Conservation (phyloP, 2,329 filamentous ascomycete species). For the Fusarium globosum region DNA sequence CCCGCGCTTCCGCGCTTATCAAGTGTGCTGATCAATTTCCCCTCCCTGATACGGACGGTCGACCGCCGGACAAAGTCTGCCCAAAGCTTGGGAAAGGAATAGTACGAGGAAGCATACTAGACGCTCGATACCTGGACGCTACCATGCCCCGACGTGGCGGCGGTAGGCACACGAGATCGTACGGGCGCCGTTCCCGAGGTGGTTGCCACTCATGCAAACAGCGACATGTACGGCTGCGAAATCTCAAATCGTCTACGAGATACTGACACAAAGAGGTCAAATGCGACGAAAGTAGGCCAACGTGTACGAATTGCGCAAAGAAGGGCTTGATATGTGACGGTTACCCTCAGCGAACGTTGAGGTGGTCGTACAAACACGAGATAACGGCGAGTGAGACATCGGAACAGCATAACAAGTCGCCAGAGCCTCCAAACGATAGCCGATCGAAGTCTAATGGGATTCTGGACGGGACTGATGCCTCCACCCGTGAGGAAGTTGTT, state of each 20-base stretch:
- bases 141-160: not conserved
- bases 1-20: not conserved
- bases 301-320: not conserved
- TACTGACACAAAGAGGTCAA: not conserved
- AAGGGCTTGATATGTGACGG: not conserved
- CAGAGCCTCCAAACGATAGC: not conserved
- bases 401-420: accelerated
- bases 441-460: too few relatives aligned
- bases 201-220: not conserved
- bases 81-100: not conserved
- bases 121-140: too few relatives aligned
- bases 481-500: too few relatives aligned
- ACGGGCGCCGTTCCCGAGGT: not conserved
- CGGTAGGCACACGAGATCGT: not conserved
- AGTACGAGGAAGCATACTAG: not conserved
- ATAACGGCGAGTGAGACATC: not conserved
- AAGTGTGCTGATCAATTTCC: not conserved
- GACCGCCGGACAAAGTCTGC: not conserved
- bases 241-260: accelerated
- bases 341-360: not conserved
- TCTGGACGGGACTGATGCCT: too few relatives aligned
- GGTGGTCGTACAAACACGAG: not conserved
- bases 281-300: not conserved
- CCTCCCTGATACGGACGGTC: not conserved
- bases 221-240: not conserved